Conservation (phyloP, 495 filamentous ascomycete genomes). For the Penicillium daleae region DNA sequence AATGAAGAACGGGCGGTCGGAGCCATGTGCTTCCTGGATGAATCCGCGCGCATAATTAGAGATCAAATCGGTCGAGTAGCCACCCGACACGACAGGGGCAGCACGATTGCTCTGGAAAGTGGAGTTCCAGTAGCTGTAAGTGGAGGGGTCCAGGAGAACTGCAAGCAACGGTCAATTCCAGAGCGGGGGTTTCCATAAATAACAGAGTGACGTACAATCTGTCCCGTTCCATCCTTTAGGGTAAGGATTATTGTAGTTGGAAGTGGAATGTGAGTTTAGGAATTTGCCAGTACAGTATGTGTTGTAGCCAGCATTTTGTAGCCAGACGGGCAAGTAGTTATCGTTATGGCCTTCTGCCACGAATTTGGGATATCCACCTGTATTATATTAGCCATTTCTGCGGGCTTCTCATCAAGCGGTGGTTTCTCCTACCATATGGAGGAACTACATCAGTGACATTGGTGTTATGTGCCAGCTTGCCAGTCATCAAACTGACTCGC, state of each 20-base stretch:
- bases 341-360: slow-evolving; percentile 62
- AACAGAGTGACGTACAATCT: slow-evolving; percentile 39
- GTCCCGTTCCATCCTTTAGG: slow-evolving; percentile 54
- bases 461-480: slow-evolving; percentile 17
- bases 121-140: slow-evolving; percentile 67
- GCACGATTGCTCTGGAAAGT: slow-evolving; percentile 61
- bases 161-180: not conserved
- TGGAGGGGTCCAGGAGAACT: slow-evolving; percentile 67
- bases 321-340: slow-evolving; percentile 68
- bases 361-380: slow-evolving; percentile 68
- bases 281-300: slow-evolving; percentile 75
- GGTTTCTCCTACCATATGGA: not conserved
- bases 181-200: not conserved
- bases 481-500: slow-evolving; percentile 55
- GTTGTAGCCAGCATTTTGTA: slow-evolving; percentile 67
- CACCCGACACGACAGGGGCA: slow-evolving; percentile 51
- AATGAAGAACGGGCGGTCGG: slow-evolving; percentile 63
- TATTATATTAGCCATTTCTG: too few relatives aligned
- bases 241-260: slow-evolving; percentile 61
- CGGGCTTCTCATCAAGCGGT: not conserved
- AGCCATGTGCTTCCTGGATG: slow-evolving; percentile 57
- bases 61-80: slow-evolving; percentile 64
- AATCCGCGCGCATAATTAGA: slow-evolving; percentile 61
- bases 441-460: not conserved
- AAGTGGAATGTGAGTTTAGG: slow-evolving; percentile 61